Evolutionary conservation across 768 basidiomycete genomes (phyloP).

Genomic region (Collybiopsis confluens): DNA sequence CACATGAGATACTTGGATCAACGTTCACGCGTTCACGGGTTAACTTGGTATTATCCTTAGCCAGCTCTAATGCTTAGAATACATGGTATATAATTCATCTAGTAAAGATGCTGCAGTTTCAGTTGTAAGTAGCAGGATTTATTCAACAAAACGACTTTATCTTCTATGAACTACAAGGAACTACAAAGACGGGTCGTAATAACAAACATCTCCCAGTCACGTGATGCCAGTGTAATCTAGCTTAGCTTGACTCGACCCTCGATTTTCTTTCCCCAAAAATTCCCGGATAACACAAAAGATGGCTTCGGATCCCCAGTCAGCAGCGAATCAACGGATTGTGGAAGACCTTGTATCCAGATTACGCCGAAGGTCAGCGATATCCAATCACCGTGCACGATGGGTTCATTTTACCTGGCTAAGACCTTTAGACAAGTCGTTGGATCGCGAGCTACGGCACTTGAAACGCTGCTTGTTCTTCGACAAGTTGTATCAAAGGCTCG

Average conservation of each 20-base stretch:
- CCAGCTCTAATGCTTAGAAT: no score
- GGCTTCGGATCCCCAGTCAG: conserved; percentile 34
- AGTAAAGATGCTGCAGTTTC: no score
- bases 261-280: background rate
- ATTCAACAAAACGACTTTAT: no score
- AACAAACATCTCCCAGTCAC: no score
- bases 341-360: conserved; percentile 68
- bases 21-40: no score
- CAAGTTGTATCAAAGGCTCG: conserved; percentile 86
- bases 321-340: conserved; percentile 53
- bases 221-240: no score
- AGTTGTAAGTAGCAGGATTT: no score
- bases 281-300: conserved; percentile 21
- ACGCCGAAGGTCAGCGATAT: conserved; percentile 58
- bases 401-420: conserved; percentile 15
- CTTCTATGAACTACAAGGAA: no score
- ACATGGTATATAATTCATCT: no score
- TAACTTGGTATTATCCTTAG: no score
- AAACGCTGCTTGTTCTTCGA: conserved; percentile 83
- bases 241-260: background rate
- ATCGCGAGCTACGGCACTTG: conserved; percentile 82
- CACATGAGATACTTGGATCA: no score
- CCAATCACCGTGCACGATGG: conserved; percentile 6
- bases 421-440: conserved; percentile 80
- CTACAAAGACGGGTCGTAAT: no score